Evolutionary conservation across 441 rosid genomes (phyloP).

Genomic region (Erysimum cheiri): DNA sequence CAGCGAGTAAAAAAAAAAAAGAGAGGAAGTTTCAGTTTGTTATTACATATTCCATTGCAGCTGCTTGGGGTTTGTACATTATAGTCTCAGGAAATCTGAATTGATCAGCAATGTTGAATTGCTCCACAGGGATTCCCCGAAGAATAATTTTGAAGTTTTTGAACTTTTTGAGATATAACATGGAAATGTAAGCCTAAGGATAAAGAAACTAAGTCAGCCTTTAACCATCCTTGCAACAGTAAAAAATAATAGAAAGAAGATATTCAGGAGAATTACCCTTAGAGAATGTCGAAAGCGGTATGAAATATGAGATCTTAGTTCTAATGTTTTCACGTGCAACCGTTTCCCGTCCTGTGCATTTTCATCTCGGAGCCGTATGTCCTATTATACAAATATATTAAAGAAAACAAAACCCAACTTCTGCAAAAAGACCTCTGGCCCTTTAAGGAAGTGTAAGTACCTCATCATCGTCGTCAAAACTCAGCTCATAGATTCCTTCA

Average conservation of each 20-base stretch:
- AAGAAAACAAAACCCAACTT: conserved; percentile 1
- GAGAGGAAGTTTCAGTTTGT: conserved; percentile 14
- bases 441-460: conserved; percentile 45
- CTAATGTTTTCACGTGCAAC: conserved; percentile 46
- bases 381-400: conserved; percentile 50
- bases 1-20: conserved; percentile 2
- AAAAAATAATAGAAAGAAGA: conserved; percentile 16
- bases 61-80: conserved; percentile 74
- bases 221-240: neutral
- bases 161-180: conserved; percentile 84
- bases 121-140: conserved; percentile 85
- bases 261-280: conserved; percentile 56
- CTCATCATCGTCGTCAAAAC: conserved; percentile 94
- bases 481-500: conserved; percentile 84
- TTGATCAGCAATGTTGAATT: conserved; percentile 71
- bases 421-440: conserved; percentile 1
- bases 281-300: conserved; percentile 75
- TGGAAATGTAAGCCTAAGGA: conserved; percentile 85
- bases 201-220: conserved; percentile 31
- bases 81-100: conserved; percentile 55
- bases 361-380: conserved; percentile 87
- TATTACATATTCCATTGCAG: conserved; percentile 61
- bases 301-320: conserved; percentile 78
- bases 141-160: conserved; percentile 75
- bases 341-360: conserved; percentile 50